Evolutionary conservation across 2,329 filamentous ascomycete genomes (phyloP).

Genomic region (Metarhizium guizhouense): DNA sequence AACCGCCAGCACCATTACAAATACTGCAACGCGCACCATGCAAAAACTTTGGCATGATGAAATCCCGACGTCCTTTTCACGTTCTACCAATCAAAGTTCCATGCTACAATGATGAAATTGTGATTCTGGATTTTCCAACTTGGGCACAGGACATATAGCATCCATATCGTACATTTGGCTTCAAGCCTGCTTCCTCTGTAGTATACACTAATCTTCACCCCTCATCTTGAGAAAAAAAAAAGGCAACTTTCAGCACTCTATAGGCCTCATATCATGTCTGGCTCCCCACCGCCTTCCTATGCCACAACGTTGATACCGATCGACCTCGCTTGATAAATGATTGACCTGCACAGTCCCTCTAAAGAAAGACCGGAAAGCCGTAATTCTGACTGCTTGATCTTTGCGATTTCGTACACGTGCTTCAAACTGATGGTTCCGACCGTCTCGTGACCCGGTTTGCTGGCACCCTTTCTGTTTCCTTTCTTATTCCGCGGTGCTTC

Average conservation of each 20-base stretch:
- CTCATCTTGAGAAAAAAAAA: background rate
- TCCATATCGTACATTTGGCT: background rate
- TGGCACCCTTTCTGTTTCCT: constrained; percentile 69
- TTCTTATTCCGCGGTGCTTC: constrained; percentile 64
- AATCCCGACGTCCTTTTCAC: background rate
- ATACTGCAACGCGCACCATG: background rate
- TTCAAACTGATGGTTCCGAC: constrained; percentile 87
- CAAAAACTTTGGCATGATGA: background rate
- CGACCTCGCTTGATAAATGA: constrained; percentile 68
- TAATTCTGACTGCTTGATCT: constrained; percentile 80
- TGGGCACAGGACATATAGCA: background rate
- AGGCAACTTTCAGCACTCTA: background rate
- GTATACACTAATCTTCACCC: background rate
- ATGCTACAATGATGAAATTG: background rate
- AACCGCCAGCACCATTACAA: background rate
- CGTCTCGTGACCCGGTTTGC: constrained; percentile 63
- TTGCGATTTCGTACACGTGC: constrained; percentile 95
- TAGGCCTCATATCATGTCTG: background rate
- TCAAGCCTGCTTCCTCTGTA: background rate
- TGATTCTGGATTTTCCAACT: background rate
- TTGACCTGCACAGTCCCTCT: constrained; percentile 61
- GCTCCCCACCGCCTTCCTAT: constrained; percentile 21
- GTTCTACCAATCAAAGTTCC: background rate
- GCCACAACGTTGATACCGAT: constrained; percentile 65
- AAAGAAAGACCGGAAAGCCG: constrained; percentile 63